phyloP scores from a whole-genome alignment of 2,329 filamentous ascomycete genomes.

The Colletotrichum sp. region DNA sequence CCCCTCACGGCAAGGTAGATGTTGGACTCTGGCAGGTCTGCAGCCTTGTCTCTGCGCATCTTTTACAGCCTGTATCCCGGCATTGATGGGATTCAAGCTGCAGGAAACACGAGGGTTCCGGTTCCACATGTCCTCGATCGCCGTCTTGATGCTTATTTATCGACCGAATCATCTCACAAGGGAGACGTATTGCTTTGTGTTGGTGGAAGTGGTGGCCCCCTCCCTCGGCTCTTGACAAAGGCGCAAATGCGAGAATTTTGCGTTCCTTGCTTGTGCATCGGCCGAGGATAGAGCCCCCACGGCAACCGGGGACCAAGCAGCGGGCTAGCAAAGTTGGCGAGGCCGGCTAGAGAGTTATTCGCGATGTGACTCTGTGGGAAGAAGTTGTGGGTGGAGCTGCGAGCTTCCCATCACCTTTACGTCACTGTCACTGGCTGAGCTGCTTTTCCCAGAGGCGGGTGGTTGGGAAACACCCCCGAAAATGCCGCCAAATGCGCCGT shows the following conservation, averaged over 20 bases:
- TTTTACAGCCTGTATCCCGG: not conserved
- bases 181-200: not conserved
- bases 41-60: not conserved
- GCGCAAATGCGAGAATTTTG: not conserved
- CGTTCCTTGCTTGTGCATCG: not conserved
- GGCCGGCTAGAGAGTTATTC: not conserved
- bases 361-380: not conserved
- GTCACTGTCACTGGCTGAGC: constrained; percentile 16
- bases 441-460: not conserved
- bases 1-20: constrained; percentile 7
- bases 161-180: not conserved
- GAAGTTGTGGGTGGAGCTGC: not conserved
- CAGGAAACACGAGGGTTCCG: not conserved
- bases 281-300: not conserved
- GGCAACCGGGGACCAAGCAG: not conserved
- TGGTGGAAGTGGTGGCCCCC: not conserved
- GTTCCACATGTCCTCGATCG: not conserved
- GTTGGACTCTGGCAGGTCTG: not conserved
- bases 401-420: constrained; percentile 9
- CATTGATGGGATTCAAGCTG: not conserved
- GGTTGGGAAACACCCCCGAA: not conserved
- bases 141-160: not conserved
- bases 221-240: not conserved
- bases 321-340: not conserved
- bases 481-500: not conserved